A percentile compares a stretch with the other conserved stretches of the same genome.
phyloP scores from a whole-genome alignment of 805 yeast genomes.

The Suhomyces vadensis region DNA sequence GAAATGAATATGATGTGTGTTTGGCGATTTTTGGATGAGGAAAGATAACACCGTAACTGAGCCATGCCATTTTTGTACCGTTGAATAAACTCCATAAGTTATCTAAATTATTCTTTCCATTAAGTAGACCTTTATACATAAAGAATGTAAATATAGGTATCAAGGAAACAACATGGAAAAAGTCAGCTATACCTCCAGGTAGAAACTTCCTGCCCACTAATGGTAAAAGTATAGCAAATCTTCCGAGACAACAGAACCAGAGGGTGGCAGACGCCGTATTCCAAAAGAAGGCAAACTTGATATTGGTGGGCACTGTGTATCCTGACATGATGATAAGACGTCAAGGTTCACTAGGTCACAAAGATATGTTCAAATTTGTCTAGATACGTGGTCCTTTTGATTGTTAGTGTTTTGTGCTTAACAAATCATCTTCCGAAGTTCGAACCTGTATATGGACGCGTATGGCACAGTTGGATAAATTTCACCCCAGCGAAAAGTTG shows the following conservation, averaged over 20 bases:
- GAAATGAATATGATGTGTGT: slow-evolving; percentile 41
- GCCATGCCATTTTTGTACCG: slow-evolving; percentile 35
- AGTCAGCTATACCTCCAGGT: slow-evolving; percentile 74
- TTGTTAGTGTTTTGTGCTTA: too few relatives aligned
- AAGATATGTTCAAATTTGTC: not conserved
- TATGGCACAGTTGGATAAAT: not conserved
- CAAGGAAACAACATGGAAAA: slow-evolving; percentile 46
- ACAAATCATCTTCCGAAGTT: too few relatives aligned
- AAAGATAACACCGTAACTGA: slow-evolving; percentile 43
- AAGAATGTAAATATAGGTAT: slow-evolving; percentile 31
- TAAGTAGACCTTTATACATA: slow-evolving; percentile 17
- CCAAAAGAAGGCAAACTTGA: slow-evolving; percentile 35
- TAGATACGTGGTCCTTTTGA: too few relatives aligned
- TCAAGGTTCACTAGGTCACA: not conserved
- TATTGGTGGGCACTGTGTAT: slow-evolving; percentile 25
- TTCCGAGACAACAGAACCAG: slow-evolving; percentile 49
- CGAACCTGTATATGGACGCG: slow-evolving; percentile 4
- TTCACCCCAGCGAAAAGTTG: not conserved
- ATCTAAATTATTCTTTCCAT: slow-evolving; percentile 7
- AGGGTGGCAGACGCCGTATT: slow-evolving; percentile 38
- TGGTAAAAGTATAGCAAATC: slow-evolving; percentile 57
- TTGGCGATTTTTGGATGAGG: slow-evolving; percentile 44
- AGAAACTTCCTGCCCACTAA: slow-evolving; percentile 64
- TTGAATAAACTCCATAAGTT: slow-evolving; percentile 33
- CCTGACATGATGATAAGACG: not conserved